Evolutionary conservation across 306 rosid genomes (phyloP).

Genomic region (Fragaria vesca): DNA sequence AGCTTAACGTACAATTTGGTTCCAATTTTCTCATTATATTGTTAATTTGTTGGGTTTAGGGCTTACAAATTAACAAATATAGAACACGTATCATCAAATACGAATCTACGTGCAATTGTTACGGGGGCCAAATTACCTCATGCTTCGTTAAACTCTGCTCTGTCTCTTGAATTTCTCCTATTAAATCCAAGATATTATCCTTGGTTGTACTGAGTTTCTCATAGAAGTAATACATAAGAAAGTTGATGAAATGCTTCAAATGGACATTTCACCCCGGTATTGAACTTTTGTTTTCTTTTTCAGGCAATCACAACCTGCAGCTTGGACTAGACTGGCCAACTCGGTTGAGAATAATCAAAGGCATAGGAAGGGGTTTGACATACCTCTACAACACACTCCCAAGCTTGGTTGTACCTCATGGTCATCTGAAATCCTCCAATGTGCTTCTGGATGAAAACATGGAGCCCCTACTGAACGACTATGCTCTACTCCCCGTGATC

Average conservation of each 20-base stretch:
- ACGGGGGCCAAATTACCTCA: too few species aligned
- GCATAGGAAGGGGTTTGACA: conserved; percentile 62
- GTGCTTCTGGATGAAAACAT: conserved; percentile 59
- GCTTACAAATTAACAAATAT: too few species aligned
- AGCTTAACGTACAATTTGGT: neutral
- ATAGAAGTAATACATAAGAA: neutral
- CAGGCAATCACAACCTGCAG: conserved; percentile 58
- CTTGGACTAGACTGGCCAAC: conserved; percentile 75
- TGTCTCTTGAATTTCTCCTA: neutral
- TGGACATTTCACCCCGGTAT: neutral
- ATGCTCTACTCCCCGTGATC: conserved; percentile 58
- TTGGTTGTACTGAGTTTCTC: neutral
- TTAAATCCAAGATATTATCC: neutral
- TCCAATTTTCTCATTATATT: too few species aligned
- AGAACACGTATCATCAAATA: too few species aligned
- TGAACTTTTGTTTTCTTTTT: neutral
- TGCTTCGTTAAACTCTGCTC: too few species aligned
- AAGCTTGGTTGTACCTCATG: conserved; percentile 66
- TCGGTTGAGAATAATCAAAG: conserved; percentile 76
- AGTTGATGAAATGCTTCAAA: neutral
- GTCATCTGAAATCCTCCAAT: conserved; percentile 92
- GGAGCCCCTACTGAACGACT: conserved; percentile 72
- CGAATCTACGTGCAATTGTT: too few species aligned
- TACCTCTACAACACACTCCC: conserved; percentile 66
- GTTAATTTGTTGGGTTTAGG: too few species aligned